Base-by-base conservation (phyloP, 371 early-diverging fungal species). In the Mycotypha africana region DNA sequence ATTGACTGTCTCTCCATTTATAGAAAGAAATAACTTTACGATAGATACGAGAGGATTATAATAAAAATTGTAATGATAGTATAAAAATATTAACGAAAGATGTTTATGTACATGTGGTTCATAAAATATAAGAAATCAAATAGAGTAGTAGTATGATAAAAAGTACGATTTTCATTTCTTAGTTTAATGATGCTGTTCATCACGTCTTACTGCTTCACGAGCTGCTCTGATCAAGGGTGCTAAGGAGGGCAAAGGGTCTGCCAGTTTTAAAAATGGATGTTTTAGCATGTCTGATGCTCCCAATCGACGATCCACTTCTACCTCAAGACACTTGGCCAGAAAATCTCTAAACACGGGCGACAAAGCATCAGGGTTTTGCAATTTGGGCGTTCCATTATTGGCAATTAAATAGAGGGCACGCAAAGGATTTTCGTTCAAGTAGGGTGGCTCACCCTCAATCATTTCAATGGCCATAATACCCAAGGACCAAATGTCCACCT, bases 401-500 rank as follows among this genome's bases (percentile, higher is more conserved):
- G 95, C 95, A 72, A 96, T 96, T 51, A 96, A 63, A 57, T 93
- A 95, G 17, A 96, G 77, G 11, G 97, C 97, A 53, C 89, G 77
- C 19, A 93, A 72, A 22, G 93, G 92, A 53, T 93, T 88, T 57
- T 93, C 94, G 50, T 93, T 88, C 46, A 96, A 68, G 57, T 96
- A 98, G 15, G 99, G 99, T 15, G 95, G 95, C 56, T 93, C 93
- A 4, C 92, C 90, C 63, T 92, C 88, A 28, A 91, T 65, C 88
- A 93, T 87, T 65, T 97, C 95, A 49, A 95, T 93, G 10, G 90
- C 80, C 81, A 97, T 89, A 56, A 98, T 97, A 6, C 97, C 99
- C 8, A 97, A 67, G 8, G 92, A 89, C 99, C 99, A 99, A 23
- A 97, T 84, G 60, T 99, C 99, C 24, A 93, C 93, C 56, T 89